Conservation (phyloP, 805 yeast species). For the Pichia rugopelliculosa region DNA sequence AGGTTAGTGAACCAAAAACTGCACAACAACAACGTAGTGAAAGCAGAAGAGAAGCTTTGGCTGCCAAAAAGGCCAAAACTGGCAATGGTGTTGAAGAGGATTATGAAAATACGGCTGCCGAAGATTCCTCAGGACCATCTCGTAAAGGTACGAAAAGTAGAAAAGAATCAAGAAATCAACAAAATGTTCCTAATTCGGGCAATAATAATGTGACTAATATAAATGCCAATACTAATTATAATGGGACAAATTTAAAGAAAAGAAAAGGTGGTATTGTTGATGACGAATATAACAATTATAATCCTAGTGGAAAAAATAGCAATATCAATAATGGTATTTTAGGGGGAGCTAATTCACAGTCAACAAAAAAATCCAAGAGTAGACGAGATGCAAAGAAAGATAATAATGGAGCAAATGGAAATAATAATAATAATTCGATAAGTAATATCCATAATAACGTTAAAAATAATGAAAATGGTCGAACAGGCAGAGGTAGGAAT, state of each 20-base stretch:
- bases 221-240: background rate
- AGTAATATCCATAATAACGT: background rate
- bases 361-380: background rate
- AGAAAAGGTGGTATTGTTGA: background rate
- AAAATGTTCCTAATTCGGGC: background rate
- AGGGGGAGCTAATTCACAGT: slow-evolving; percentile 1
- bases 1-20: slow-evolving; percentile 47
- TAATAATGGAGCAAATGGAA: background rate
- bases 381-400: background rate
- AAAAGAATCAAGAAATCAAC: background rate
- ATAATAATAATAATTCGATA: background rate
- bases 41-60: slow-evolving; percentile 81
- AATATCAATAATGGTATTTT: background rate
- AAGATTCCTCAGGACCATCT: slow-evolving; percentile 11
- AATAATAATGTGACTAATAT: background rate
- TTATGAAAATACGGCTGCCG: slow-evolving; percentile 19
- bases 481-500: background rate
- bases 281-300: slow-evolving; percentile 1
- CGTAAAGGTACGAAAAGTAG: slow-evolving; percentile 1
- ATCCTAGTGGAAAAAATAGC: background rate
- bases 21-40: slow-evolving; percentile 77
- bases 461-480: background rate
- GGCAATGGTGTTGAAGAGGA: slow-evolving; percentile 21
- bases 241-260: background rate
- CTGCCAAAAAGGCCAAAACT: slow-evolving; percentile 63